Evolutionary conservation across 306 rosid genomes (phyloP).

Genomic region (Trichosanthes cucumerina): DNA sequence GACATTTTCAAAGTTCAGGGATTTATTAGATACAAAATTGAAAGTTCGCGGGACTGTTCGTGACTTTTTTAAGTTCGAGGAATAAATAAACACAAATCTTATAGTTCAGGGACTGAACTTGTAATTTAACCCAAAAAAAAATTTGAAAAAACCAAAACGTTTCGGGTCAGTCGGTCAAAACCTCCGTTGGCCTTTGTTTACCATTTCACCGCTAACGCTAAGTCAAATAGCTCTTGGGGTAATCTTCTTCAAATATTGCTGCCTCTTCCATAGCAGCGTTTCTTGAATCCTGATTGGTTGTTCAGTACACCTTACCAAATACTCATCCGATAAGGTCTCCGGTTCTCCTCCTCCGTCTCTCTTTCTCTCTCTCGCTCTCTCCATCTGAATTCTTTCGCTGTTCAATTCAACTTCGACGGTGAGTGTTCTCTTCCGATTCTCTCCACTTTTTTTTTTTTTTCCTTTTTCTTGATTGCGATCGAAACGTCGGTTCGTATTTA

Average conservation of each 20-base stretch:
- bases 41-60: too few relatives aligned
- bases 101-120: too few relatives aligned
- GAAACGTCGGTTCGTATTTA: neutral
- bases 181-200: too few relatives aligned
- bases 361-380: neutral
- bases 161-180: too few relatives aligned
- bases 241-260: neutral
- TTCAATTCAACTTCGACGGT: neutral
- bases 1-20: too few relatives aligned
- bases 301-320: neutral
- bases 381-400: neutral
- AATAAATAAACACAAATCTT: too few relatives aligned
- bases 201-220: too few relatives aligned
- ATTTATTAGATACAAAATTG: too few relatives aligned
- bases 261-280: neutral
- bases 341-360: neutral
- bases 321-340: slow-evolving; percentile 5
- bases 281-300: slow-evolving; percentile 6
- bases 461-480: neutral
- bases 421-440: neutral
- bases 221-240: too few relatives aligned
- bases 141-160: too few relatives aligned
- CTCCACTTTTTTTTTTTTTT: neutral
- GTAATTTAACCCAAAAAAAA: too few relatives aligned
- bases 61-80: too few relatives aligned